Percentiles rank a stretch among this genome's conserved stretches.
Conservation (phyloP, 306 rosid genomes). For the Citrullus mucosospermus region DNA sequence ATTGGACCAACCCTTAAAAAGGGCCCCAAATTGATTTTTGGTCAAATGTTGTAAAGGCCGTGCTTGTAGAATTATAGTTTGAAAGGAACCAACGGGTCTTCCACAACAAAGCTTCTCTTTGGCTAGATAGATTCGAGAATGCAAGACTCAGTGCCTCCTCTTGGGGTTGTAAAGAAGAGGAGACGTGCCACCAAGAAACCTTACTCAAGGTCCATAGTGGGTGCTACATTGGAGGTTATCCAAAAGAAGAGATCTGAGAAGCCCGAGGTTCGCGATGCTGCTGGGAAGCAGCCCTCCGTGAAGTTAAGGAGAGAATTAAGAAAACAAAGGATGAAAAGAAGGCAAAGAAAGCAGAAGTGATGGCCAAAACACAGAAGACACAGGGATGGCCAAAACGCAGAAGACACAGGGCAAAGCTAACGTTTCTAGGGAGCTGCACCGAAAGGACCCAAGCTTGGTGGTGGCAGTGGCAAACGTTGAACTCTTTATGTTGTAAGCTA, state of each 20-base stretch:
- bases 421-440: constrained; percentile 27
- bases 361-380: constrained; percentile 37
- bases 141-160: too few relatives aligned
- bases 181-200: constrained; percentile 37
- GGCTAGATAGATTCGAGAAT: too few relatives aligned
- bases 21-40: too few relatives aligned
- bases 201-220: constrained; percentile 43
- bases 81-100: too few relatives aligned
- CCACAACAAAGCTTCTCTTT: too few relatives aligned
- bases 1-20: too few relatives aligned
- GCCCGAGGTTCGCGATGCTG: constrained; percentile 41
- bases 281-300: constrained; percentile 52
- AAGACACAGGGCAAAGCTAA: constrained; percentile 31
- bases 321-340: constrained; percentile 63
- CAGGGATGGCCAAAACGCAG: constrained; percentile 32
- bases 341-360: constrained; percentile 52
- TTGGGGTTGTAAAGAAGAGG: constrained; percentile 39
- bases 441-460: constrained; percentile 56
- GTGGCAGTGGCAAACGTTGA: constrained; percentile 53
- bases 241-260: constrained; percentile 38
- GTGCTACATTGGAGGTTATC: constrained; percentile 44
- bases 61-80: too few relatives aligned
- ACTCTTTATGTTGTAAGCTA: background rate
- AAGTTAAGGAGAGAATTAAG: constrained; percentile 55
- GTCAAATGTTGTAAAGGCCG: too few relatives aligned